Percentiles rank a stretch among this genome's conserved stretches.
Evolutionary conservation across 2,329 filamentous ascomycete species (phyloP).

Genomic region (Pseudogymnoascus verrucosus): DNA sequence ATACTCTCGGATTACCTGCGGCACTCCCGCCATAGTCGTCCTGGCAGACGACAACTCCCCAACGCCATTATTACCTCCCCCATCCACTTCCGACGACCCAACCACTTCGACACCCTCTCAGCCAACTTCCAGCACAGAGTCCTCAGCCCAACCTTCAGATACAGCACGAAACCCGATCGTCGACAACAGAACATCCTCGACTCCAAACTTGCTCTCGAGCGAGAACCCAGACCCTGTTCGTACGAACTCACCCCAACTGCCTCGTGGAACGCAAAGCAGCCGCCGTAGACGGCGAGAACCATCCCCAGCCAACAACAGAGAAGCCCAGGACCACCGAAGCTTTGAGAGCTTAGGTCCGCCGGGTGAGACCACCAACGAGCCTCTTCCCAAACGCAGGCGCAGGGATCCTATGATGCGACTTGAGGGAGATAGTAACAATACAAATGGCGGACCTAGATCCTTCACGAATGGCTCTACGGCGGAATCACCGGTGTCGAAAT

Average conservation of each 20-base stretch:
- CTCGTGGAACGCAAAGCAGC: constrained; percentile 34
- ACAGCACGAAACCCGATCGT: constrained; percentile 17
- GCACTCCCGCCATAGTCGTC: constrained; percentile 51
- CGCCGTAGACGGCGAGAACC: constrained; percentile 47
- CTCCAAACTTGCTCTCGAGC: constrained; percentile 20
- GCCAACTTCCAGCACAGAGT: constrained; percentile 39
- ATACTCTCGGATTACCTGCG: constrained; percentile 24
- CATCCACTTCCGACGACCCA: constrained; percentile 61
- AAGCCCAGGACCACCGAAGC: constrained; percentile 25
- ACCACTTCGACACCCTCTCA: constrained; percentile 46
- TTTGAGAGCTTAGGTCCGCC: constrained; percentile 18
- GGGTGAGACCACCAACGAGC: constrained; percentile 18
- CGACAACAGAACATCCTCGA: constrained; percentile 18
- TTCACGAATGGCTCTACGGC: constrained; percentile 48
- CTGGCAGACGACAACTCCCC: constrained; percentile 63
- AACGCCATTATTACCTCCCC: constrained; percentile 44
- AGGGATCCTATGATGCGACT: constrained; percentile 53
- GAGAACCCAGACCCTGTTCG: constrained; percentile 28
- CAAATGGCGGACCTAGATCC: constrained; percentile 46
- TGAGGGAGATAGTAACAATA: constrained; percentile 45
- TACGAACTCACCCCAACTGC: constrained; percentile 28
- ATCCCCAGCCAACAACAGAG: constrained; percentile 32
- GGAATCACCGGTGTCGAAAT: constrained; percentile 31
- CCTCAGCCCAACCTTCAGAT: constrained; percentile 34
- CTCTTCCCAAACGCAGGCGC: constrained; percentile 51